Conservation (phyloP, 768 basidiomycete species). For the Leccinum barrowsii region DNA sequence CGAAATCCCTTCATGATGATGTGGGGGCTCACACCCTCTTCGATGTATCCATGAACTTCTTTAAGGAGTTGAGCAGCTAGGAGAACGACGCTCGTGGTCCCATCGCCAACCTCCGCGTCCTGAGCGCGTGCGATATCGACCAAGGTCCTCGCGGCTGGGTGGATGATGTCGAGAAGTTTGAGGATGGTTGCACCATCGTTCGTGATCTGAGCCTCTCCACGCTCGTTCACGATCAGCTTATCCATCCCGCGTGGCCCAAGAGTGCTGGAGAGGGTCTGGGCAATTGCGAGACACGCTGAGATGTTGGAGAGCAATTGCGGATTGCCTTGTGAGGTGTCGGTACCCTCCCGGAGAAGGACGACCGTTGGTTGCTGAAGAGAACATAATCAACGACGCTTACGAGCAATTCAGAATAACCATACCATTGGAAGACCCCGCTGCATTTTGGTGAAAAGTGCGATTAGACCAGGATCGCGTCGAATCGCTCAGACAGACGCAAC, state of each 20-base stretch:
- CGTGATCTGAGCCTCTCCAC: conserved; percentile 96
- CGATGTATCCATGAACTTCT: conserved; percentile 86
- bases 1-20: conserved; percentile 97
- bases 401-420: conserved; percentile 7
- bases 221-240: conserved; percentile 90
- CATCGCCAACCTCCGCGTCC: conserved; percentile 98
- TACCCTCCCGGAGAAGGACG: conserved; percentile 93
- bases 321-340: conserved; percentile 93
- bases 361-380: conserved; percentile 87
- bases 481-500: neutral
- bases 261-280: conserved; percentile 88
- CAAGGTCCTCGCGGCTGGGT: conserved; percentile 95
- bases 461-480: conserved; percentile 6
- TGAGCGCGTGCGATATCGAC: conserved; percentile 98
- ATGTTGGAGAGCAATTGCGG: conserved; percentile 93
- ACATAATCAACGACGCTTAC: conserved; percentile 14
- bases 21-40: conserved; percentile 96
- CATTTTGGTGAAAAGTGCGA: conserved; percentile 50
- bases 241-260: conserved; percentile 99
- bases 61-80: conserved; percentile 93
- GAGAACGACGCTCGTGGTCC: conserved; percentile 94
- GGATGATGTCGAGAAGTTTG: conserved; percentile 95
- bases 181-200: conserved; percentile 99
- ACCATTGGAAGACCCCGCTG: conserved; percentile 83
- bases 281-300: conserved; percentile 90